Base-by-base conservation (phyloP, 805 yeast species). In the Metschnikowia matae region DNA sequence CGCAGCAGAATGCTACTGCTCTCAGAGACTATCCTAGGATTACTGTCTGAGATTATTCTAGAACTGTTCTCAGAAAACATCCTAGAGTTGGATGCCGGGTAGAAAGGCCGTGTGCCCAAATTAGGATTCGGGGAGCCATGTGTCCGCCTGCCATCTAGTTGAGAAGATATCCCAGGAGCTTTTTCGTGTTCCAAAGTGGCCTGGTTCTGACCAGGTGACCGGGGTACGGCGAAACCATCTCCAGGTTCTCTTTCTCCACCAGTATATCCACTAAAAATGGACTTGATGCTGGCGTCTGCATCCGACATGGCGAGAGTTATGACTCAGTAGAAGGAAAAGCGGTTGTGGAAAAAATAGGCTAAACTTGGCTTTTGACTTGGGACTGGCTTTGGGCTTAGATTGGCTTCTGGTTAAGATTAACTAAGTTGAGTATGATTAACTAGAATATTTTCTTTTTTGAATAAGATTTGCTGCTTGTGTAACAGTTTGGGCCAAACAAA, bases 271-370 rank as follows among this genome's bases (percentile, higher is more conserved):
- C 72, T 68, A 49, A 57, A 63, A 8, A 72, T 66, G 15, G 75
- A 69, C 52, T 64, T 69, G 33, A 72, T 63, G 50, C 74, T 70
- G 40, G 76, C 76, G 10, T 69, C 71, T n/a, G 75, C 73, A 50
- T 72, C 72, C 35, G 75, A 63, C 77, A 72, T 72, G 11, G 37
- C 51, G 43, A 21, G 33, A 2, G 20, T 37, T 4, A 10, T 18
- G 7, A 26, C 39, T 26, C 29, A 26, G 29, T 26, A 11, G 29
- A 26, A 18, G 18, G 39, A 36, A 10, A 10, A 15, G 14, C n/a
- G 43, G 13, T 13, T 23, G 14, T 40, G 18, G 43, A 21, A 6
- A 18, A 15, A 15, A 15, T 11, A 36, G 21, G 29, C 29, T 26
- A 26, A 26, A 26, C 11, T 26, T 35, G 15, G 38, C 18, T n/a